These are phyloP conservation scores for Zygotorulaspora danielsina DNA, from an alignment of 805 yeast genomes.

Conservation along the genomic window DNA sequence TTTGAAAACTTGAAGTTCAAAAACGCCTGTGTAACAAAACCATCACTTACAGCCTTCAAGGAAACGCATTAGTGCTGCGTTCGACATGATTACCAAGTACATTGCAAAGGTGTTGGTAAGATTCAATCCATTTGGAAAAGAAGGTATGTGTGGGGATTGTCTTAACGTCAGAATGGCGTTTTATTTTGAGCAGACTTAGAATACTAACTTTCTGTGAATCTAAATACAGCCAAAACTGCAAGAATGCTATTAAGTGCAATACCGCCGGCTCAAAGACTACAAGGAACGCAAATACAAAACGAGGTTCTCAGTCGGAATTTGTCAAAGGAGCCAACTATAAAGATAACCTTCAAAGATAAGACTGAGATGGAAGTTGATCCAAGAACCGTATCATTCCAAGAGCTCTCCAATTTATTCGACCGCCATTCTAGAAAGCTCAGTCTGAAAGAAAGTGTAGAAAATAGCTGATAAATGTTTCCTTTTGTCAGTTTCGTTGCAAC, in stretches of 20 bases:
- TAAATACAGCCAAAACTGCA: conserved; percentile 58
- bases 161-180: not conserved
- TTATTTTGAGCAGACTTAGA: not conserved
- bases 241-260: conserved; percentile 73
- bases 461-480: conserved; percentile 18
- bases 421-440: conserved; percentile 76
- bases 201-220: conserved; percentile 2
- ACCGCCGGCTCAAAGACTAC: conserved; percentile 66
- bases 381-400: conserved; percentile 47
- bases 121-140: conserved; percentile 71
- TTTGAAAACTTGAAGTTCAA: not conserved
- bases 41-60: no score
- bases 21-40: no score
- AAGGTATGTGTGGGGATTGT: conserved; percentile 41
- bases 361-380: conserved; percentile 67
- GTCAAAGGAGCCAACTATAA: conserved; percentile 52
- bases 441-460: conserved; percentile 64
- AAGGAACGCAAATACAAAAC: conserved; percentile 55
- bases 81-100: conserved; percentile 82
- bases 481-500: not conserved
- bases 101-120: conserved; percentile 71
- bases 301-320: conserved; percentile 51
- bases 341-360: conserved; percentile 81
- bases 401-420: conserved; percentile 64
- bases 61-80: no score